A percentile compares a stretch with the other conserved stretches of the same genome.
These are phyloP conservation scores for Rhododendron ovatum DNA, from an alignment of 148 eudicot species.

Conservation along the genomic window DNA sequence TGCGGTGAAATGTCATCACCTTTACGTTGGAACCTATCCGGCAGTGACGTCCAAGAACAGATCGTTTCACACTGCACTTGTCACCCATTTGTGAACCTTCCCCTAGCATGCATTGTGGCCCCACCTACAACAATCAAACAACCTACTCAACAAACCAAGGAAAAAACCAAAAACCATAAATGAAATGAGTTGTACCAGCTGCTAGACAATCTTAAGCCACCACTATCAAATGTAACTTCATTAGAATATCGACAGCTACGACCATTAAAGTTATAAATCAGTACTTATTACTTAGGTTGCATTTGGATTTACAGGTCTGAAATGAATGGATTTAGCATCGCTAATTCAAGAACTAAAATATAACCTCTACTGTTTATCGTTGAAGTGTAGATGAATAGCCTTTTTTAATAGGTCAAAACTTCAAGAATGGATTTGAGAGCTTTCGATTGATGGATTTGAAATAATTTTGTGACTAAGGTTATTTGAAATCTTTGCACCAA, in stretches of 20 bases:
- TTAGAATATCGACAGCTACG: neutral
- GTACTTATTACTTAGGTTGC: neutral
- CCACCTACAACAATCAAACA: slow-evolving; percentile 52
- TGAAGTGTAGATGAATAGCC: neutral
- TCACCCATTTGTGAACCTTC: slow-evolving; percentile 98
- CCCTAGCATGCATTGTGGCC: slow-evolving; percentile 90
- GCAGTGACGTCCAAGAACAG: slow-evolving; percentile 94
- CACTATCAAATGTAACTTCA: neutral
- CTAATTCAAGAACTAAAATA: neutral
- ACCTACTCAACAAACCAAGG: neutral
- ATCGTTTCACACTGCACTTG: slow-evolving; percentile 92
- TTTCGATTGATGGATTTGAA: neutral
- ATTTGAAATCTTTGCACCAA: neutral
- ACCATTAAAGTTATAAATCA: neutral
- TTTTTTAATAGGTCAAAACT: neutral
- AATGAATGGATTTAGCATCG: neutral
- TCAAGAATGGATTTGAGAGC: neutral
- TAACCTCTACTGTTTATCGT: neutral
- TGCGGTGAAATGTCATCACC: slow-evolving; percentile 32
- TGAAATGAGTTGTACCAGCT: neutral
- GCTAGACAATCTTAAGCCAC: slow-evolving; percentile 3
- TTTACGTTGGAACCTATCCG: slow-evolving; percentile 94
- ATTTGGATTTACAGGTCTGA: neutral
- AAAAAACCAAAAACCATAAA: neutral
- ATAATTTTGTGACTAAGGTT: neutral